phyloP scores from a whole-genome alignment of 2,329 filamentous ascomycete species.

The Aquanectria penicillioides region DNA sequence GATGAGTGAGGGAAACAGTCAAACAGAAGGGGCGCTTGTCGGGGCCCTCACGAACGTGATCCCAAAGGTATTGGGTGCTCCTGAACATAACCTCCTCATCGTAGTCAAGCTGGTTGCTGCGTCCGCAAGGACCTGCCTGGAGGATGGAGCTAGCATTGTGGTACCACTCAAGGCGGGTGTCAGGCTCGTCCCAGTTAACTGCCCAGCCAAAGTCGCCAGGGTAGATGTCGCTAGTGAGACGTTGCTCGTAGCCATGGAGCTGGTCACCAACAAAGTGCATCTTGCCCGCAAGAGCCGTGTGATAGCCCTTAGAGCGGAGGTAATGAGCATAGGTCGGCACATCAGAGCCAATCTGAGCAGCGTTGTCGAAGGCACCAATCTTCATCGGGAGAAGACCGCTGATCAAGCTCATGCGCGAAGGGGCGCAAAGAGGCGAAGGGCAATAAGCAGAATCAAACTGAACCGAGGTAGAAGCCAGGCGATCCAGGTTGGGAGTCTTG shows the following conservation, averaged over 20 bases:
- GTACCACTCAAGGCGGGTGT: constrained; percentile 90
- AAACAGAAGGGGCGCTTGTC: constrained; percentile 82
- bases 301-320: constrained; percentile 83
- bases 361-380: constrained; percentile 93
- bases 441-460: constrained; percentile 96
- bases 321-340: constrained; percentile 94
- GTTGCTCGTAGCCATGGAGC: constrained; percentile 91
- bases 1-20: constrained; percentile 93
- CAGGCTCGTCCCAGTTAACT: constrained; percentile 94
- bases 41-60: constrained; percentile 84
- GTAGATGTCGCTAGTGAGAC: constrained; percentile 95
- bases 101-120: constrained; percentile 95
- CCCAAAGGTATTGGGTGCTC: constrained; percentile 88
- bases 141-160: constrained; percentile 95
- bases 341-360: constrained; percentile 83
- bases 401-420: constrained; percentile 94
- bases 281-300: constrained; percentile 91
- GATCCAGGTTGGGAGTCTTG: constrained; percentile 90
- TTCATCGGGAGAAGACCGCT: constrained; percentile 90
- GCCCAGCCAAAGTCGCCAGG: constrained; percentile 94
- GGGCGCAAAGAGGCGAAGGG: constrained; percentile 91
- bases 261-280: constrained; percentile 99
- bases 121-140: constrained; percentile 87
- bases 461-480: constrained; percentile 81
- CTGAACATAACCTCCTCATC: constrained; percentile 97